These are phyloP conservation scores for Ustanciosporium gigantosporum DNA, from an alignment of 1,284 basidiomycete genomes.

Conservation along the genomic window DNA sequence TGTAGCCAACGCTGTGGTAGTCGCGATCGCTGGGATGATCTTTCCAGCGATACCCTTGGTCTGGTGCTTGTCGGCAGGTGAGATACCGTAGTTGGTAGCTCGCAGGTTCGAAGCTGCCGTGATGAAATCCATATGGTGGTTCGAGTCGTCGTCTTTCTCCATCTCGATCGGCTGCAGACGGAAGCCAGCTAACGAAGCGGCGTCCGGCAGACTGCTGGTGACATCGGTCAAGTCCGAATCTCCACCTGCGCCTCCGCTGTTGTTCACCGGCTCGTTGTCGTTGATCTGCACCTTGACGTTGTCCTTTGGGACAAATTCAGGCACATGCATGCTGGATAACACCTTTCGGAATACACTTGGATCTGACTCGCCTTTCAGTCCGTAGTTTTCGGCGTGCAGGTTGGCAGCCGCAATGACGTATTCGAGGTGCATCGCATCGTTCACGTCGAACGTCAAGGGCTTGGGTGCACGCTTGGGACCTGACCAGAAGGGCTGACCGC, in stretches of 20 bases:
- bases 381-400: conserved; percentile 97
- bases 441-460: conserved; percentile 75
- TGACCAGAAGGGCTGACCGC: conserved; percentile 75
- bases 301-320: conserved; percentile 89
- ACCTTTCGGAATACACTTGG: conserved; percentile 79
- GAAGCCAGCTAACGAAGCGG: conserved; percentile 81
- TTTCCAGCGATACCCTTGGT: conserved; percentile 99
- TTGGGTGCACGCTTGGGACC: conserved; percentile 99
- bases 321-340: conserved; percentile 80
- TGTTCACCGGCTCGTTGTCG: conserved; percentile 82
- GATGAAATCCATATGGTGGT: conserved; percentile 99
- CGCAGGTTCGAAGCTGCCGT: conserved; percentile 96
- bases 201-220: conserved; percentile 51
- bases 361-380: conserved; percentile 86
- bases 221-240: conserved; percentile 50
- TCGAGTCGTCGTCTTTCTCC: conserved; percentile 98
- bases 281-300: conserved; percentile 93
- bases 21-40: conserved; percentile 99
- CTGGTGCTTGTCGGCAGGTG: conserved; percentile 83
- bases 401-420: conserved; percentile 95
- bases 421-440: conserved; percentile 78
- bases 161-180: conserved; percentile 93
- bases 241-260: conserved; percentile 62
- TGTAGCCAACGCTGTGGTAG: conserved; percentile 92
- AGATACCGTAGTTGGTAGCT: conserved; percentile 92